These are phyloP conservation scores for Rutstroemia sp. DNA, from an alignment of 2,329 filamentous ascomycete genomes.

Conservation along the genomic window DNA sequence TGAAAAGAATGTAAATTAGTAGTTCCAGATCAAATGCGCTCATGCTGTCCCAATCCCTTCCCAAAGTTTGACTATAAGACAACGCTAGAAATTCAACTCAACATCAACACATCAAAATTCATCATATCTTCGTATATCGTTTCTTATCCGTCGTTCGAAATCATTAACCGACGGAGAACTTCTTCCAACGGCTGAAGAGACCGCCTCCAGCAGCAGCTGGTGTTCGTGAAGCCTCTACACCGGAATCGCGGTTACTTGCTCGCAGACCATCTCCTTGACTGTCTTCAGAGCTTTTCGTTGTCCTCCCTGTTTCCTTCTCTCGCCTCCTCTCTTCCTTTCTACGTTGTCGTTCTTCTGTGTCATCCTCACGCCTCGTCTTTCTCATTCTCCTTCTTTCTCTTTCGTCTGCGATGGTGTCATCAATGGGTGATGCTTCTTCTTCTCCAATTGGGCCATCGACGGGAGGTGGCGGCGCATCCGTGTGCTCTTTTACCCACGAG, in stretches of 20 bases:
- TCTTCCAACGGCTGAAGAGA: constrained; percentile 33
- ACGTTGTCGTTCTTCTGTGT: constrained; percentile 24
- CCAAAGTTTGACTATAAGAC: constrained; percentile 3
- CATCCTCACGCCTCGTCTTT: constrained; percentile 21
- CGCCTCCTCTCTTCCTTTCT: constrained; percentile 24
- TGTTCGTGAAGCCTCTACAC: constrained; percentile 43
- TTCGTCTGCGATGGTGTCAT: constrained; percentile 23
- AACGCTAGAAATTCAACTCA: not conserved
- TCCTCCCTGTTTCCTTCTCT: constrained; percentile 18
- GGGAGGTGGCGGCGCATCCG: constrained; percentile 53
- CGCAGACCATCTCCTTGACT: constrained; percentile 26
- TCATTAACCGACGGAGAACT: constrained; percentile 21
- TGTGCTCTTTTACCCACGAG: constrained; percentile 60
- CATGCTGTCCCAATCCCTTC: not conserved
- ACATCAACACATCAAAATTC: not conserved
- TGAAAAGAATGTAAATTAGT: not conserved
- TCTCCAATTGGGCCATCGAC: constrained; percentile 24
- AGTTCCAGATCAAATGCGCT: not conserved
- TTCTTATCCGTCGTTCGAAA: not conserved
- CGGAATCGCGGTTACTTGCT: constrained; percentile 22
- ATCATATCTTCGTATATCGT: constrained; percentile 9
- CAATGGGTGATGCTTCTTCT: constrained; percentile 20
- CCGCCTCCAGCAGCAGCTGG: constrained; percentile 60
- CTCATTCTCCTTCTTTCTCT: constrained; percentile 20
- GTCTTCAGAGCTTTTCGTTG: constrained; percentile 26